Evolutionary conservation across 2,329 filamentous ascomycete genomes (phyloP), one percentile per base, ranked within the genome.

Genomic region (Aureobasidium sp.): DNA sequence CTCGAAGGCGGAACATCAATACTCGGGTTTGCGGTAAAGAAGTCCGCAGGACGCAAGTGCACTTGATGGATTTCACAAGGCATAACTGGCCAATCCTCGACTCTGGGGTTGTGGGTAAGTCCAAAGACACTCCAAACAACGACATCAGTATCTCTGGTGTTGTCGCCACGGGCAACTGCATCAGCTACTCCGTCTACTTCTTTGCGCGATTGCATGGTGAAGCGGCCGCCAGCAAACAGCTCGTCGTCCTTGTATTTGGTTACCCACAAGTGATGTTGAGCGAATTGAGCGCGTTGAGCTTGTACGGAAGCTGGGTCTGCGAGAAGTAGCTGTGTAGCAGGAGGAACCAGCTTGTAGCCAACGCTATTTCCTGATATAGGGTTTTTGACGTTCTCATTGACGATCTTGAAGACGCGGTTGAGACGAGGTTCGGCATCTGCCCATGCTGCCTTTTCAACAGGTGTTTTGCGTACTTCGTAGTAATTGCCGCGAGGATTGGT

Each of bases 401-500:
- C 74, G 64, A 83, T 81, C 63, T 82, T 83, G 74, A 82, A 82
- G 6, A 78, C 73, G 9, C 81, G 79, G 67, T 85, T 85, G 87
- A 72, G 0, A 72, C 67, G 0, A 24, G 72, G 66, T 26, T 68
- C 66, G n/a, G 67, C 65, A 46, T 73, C 70, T 39, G 66, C 65
- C 44, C 66, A 67, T 43, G 59, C 32, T 3, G 69, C 66, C 15
- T 52, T 65, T 12, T 66, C 66, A 53, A 71, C 41, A 1, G 65
- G 63, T 3, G 66, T 70, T 24, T 78, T 74, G 15, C 81, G 71
- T 5, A 86, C 72, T 0, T 79, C 80, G 72, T 87, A 88, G 61
- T 77, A 79, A 69, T 86, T 87, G 32, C 86, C 85, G 43, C 80
- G 75, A 0, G 85, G 84, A 67, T 89, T 88, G 2, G 79, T 81